Evolutionary conservation across 352 stramenopile species (phyloP).

Genomic region (Globisporangium paroecandrum): DNA sequence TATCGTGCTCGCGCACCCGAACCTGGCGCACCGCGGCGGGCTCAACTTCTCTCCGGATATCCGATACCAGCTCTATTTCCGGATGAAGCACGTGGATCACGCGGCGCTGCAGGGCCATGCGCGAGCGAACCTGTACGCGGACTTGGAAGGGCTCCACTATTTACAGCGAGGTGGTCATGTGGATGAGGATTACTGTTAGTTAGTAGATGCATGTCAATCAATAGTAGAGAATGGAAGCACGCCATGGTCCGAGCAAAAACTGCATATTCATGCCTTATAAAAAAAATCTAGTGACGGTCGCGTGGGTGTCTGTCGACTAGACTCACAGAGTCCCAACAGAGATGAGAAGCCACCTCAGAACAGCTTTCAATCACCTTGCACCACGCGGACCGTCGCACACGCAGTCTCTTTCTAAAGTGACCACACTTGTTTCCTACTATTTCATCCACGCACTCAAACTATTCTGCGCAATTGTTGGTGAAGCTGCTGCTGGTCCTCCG

Average conservation of each 20-base stretch:
- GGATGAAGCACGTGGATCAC: slow-evolving; percentile 69
- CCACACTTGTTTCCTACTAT: neutral
- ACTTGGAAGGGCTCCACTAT: slow-evolving; percentile 53
- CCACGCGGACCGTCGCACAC: neutral
- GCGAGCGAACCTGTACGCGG: slow-evolving; percentile 36
- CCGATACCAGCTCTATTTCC: slow-evolving; percentile 82
- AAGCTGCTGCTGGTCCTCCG: slow-evolving; percentile 16
- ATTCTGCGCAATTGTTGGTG: slow-evolving; percentile 33
- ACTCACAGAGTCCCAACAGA: neutral
- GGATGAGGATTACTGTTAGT: neutral
- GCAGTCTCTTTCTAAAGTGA: slow-evolving; percentile 9
- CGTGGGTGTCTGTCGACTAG: neutral
- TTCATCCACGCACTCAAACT: slow-evolving; percentile 32
- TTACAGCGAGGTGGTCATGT: neutral
- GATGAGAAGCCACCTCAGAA: neutral
- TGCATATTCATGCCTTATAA: slow-evolving; percentile 12
- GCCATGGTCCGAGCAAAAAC: slow-evolving; percentile 5
- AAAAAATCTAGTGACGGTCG: slow-evolving; percentile 11
- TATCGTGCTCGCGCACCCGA: slow-evolving; percentile 71
- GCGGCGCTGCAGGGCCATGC: slow-evolving; percentile 28
- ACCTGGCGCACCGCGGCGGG: slow-evolving; percentile 66
- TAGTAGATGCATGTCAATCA: neutral
- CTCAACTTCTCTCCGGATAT: slow-evolving; percentile 83
- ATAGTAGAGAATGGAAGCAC: slow-evolving; percentile 2
- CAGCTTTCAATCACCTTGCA: neutral